Conservation (phyloP, 2,329 filamentous ascomycete genomes). For the Fusarium palustre region DNA sequence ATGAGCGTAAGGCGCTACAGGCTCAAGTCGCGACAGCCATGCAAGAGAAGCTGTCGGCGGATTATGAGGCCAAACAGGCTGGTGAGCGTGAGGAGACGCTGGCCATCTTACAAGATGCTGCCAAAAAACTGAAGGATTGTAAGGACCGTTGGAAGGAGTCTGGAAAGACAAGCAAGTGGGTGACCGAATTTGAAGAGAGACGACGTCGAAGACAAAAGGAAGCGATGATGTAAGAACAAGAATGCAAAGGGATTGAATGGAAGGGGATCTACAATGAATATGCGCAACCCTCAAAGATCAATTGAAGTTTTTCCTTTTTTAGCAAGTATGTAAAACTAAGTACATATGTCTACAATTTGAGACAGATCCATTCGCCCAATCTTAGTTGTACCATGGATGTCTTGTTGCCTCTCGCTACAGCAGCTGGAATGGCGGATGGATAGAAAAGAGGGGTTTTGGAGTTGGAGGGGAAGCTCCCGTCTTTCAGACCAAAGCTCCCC, state of each 20-base stretch:
- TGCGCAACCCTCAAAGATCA: background rate
- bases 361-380: background rate
- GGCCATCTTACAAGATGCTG: background rate
- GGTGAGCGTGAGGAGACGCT: background rate
- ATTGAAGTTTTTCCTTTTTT: background rate
- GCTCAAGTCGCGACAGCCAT: background rate
- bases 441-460: background rate
- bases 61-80: background rate
- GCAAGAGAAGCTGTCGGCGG: background rate
- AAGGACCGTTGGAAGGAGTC: background rate
- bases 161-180: fast-evolving
- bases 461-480: background rate
- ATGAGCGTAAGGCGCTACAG: background rate
- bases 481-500: background rate
- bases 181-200: background rate
- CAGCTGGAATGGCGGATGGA: background rate
- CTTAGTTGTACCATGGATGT: background rate
- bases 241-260: background rate
- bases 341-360: background rate
- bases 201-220: background rate
- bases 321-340: background rate
- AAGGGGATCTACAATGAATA: background rate
- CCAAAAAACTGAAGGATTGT: background rate
- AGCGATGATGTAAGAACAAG: no score
- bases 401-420: background rate